These are phyloP conservation scores for Ensete glaucum DNA, from an alignment of 176 grass and related monocot species.

Conservation along the genomic window DNA sequence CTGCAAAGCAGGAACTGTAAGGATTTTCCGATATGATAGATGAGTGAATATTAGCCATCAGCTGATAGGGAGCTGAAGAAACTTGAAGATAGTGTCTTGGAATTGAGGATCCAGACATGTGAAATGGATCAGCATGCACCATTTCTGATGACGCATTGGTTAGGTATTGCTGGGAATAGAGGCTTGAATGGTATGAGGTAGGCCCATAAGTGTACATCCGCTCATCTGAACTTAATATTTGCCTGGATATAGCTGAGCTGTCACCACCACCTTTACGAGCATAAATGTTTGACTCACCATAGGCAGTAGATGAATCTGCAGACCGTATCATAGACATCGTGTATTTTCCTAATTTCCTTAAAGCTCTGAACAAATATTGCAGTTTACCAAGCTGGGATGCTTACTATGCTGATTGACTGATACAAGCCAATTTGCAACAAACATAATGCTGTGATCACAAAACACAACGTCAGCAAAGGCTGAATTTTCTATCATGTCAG, in stretches of 20 bases:
- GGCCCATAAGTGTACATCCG: conserved; percentile 40
- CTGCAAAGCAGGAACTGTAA: conserved; percentile 41
- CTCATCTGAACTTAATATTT: conserved; percentile 3
- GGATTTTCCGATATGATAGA: conserved; percentile 32
- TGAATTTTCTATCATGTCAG: not conserved
- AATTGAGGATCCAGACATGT: conserved; percentile 24
- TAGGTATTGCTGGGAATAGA: conserved; percentile 45
- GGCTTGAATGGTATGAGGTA: conserved; percentile 39
- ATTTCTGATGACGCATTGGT: conserved; percentile 27
- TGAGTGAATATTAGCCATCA: conserved; percentile 32
- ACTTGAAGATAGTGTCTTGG: conserved; percentile 42
- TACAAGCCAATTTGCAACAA: conserved; percentile 2
- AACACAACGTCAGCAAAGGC: not conserved
- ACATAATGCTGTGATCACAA: conserved; percentile 1
- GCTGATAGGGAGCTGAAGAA: conserved; percentile 38
- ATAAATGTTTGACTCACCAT: conserved; percentile 41
- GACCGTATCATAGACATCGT: conserved; percentile 35
- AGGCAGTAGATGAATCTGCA: conserved; percentile 25
- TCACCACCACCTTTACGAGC: conserved; percentile 27
- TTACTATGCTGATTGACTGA: not conserved
- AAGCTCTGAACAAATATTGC: not conserved
- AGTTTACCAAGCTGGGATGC: not conserved
- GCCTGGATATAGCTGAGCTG: conserved; percentile 19
- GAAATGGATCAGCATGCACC: not conserved
- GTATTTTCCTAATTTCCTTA: conserved; percentile 14